Conservation (phyloP, 164 flowering plant species). For the Dillenia turbinata region DNA sequence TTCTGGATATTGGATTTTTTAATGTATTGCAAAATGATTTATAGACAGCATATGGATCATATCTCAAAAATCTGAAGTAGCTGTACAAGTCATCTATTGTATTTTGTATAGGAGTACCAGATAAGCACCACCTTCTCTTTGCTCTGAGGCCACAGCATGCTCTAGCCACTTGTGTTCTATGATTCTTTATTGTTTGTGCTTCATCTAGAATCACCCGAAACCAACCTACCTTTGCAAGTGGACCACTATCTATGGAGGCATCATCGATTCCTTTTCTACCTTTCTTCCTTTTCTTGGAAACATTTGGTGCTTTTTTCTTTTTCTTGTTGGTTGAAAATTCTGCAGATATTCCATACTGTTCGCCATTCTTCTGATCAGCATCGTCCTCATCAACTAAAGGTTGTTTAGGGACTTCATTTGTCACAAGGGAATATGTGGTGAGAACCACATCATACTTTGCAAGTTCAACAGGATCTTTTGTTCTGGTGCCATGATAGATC, state of each 20-base stretch:
- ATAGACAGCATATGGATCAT: conserved; percentile 73
- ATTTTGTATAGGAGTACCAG: conserved; percentile 98
- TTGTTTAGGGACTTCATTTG: conserved; percentile 95
- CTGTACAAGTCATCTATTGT: conserved; percentile 92
- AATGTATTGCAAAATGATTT: conserved; percentile 53
- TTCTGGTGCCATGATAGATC: conserved; percentile 82
- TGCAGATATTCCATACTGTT: conserved; percentile 55
- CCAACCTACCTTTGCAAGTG: conserved; percentile 89
- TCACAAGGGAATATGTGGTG: conserved; percentile 89
- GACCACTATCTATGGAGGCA: conserved; percentile 49
- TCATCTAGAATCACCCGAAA: conserved; percentile 90
- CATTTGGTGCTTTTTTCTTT: conserved; percentile 43
- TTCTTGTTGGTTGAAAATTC: conserved; percentile 59
- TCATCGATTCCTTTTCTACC: conserved; percentile 46
- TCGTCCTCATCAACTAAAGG: conserved; percentile 82
- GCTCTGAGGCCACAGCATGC: conserved; percentile 97
- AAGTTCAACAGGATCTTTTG: conserved; percentile 70
- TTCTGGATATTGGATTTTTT: conserved; percentile 68
- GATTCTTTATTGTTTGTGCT: conserved; percentile 97
- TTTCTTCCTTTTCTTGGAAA: conserved; percentile 60
- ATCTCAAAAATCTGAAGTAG: conserved; percentile 91
- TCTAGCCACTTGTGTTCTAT: conserved; percentile 92
- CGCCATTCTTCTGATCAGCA: conserved; percentile 50
- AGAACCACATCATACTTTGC: conserved; percentile 92
- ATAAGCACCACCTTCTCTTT: conserved; percentile 95